Evolutionary conservation across 169 alveolate genomes (phyloP).

Genomic region (Plasmodium vivax): DNA sequence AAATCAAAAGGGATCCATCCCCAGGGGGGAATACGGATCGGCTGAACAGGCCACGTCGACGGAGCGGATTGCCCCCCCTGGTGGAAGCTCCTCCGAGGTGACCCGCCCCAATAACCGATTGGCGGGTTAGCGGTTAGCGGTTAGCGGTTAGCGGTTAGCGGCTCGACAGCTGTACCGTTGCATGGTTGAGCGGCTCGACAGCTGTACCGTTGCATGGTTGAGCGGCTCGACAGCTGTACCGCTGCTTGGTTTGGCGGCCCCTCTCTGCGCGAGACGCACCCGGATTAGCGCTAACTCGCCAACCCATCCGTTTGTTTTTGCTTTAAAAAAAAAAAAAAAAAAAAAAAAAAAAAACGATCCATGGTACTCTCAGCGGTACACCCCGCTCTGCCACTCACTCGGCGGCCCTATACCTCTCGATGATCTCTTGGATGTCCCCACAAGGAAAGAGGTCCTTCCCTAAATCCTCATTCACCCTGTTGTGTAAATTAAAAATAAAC

Average conservation of each 20-base stretch:
- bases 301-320: neutral
- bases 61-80: neutral
- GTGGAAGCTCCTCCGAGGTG: neutral
- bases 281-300: neutral
- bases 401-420: conserved; percentile 11
- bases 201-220: too few relatives aligned
- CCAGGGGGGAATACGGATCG: neutral
- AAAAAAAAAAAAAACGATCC: neutral
- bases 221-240: too few relatives aligned
- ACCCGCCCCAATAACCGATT: neutral
- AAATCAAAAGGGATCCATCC: neutral
- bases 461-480: conserved; percentile 84
- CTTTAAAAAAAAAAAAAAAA: neutral
- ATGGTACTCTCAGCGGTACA: neutral
- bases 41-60: neutral
- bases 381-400: too few relatives aligned
- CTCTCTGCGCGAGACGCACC: neutral
- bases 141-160: too few relatives aligned
- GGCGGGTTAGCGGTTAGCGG: too few relatives aligned
- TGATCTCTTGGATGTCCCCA: conserved; percentile 10
- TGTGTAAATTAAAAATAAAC: conserved; percentile 86
- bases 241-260: neutral
- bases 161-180: neutral
- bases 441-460: conserved; percentile 27
- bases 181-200: too few relatives aligned